Conservation (phyloP, 768 basidiomycete genomes). For the Porpolomopsis calyptriformis region DNA sequence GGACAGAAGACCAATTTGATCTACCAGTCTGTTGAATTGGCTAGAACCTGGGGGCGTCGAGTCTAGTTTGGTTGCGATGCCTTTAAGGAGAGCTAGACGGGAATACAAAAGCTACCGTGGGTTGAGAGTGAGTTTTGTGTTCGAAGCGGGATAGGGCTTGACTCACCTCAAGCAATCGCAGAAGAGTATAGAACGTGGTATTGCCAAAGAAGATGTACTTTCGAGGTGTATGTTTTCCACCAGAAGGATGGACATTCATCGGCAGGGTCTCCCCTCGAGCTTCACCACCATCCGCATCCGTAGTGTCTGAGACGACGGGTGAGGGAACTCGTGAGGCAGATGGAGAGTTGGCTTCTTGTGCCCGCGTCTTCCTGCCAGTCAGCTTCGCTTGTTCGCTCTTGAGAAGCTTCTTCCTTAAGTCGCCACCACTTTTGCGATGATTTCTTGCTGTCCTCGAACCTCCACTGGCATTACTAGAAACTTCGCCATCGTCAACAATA, state of each 20-base stretch:
- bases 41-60: slow-evolving; percentile 13
- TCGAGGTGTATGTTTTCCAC: slow-evolving; percentile 22
- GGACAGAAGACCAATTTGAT: slow-evolving; percentile 21
- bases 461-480: slow-evolving; percentile 27
- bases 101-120: slow-evolving; percentile 62
- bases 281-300: slow-evolving; percentile 1
- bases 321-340: slow-evolving; percentile 53
- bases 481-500: slow-evolving; percentile 25
- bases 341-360: slow-evolving; percentile 36
- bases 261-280: not conserved
- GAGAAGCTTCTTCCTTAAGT: slow-evolving; percentile 67
- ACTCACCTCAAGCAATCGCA: slow-evolving; percentile 80
- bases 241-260: not conserved
- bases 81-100: slow-evolving; percentile 71
- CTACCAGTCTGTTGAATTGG: slow-evolving; percentile 15
- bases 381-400: slow-evolving; percentile 79
- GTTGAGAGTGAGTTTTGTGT: not conserved
- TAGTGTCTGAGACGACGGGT: slow-evolving; percentile 40
- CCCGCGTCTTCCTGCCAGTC: slow-evolving; percentile 47
- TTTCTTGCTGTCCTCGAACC: slow-evolving; percentile 13
- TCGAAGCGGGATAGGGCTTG: not conserved
- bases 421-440: slow-evolving; percentile 27
- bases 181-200: slow-evolving; percentile 74
- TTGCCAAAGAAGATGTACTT: slow-evolving; percentile 78
- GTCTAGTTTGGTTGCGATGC: slow-evolving; percentile 43